phyloP scores from a whole-genome alignment of 768 basidiomycete species.

The Russula virescens region DNA sequence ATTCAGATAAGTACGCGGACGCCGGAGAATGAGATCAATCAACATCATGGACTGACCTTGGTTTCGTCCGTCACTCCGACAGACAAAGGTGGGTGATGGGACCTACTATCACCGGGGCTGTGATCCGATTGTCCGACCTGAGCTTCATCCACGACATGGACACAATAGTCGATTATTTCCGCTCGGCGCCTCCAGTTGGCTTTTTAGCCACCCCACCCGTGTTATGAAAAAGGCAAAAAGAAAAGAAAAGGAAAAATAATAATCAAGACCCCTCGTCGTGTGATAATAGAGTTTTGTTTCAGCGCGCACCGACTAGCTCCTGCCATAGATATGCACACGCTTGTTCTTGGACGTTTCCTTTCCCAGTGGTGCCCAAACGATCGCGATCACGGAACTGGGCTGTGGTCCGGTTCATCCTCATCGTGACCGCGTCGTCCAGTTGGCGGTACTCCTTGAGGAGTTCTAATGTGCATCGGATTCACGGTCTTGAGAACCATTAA shows the following conservation, averaged over 20 bases:
- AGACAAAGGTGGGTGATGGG: conserved; percentile 36
- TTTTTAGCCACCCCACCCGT: conserved; percentile 28
- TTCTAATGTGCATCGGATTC: conserved; percentile 39
- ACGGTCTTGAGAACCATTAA: conserved; percentile 11
- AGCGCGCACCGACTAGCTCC: conserved; percentile 60
- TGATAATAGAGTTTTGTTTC: conserved; percentile 21
- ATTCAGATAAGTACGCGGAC: conserved; percentile 8
- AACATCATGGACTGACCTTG: conserved; percentile 43
- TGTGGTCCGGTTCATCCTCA: conserved; percentile 74
- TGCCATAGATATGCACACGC: conserved; percentile 74
- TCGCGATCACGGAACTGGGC: conserved; percentile 72
- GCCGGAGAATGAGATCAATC: background rate
- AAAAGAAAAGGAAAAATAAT: too few species aligned
- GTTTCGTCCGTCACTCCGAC: conserved; percentile 60
- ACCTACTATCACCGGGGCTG: conserved; percentile 37
- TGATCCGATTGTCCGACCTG: conserved; percentile 47
- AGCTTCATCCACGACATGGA: conserved; percentile 59
- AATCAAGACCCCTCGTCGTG: conserved; percentile 36
- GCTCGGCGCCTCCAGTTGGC: conserved; percentile 62
- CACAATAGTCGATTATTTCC: conserved; percentile 73
- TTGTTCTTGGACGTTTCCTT: conserved; percentile 59
- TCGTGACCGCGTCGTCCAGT: conserved; percentile 73
- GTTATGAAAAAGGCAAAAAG: background rate
- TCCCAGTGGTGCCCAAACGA: conserved; percentile 41
- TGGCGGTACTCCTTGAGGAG: conserved; percentile 76